A percentile compares a stretch with the other conserved stretches of the same genome.
Evolutionary conservation across 768 basidiomycete genomes (phyloP).

Genomic region (Kwoniella newhampshirensis): DNA sequence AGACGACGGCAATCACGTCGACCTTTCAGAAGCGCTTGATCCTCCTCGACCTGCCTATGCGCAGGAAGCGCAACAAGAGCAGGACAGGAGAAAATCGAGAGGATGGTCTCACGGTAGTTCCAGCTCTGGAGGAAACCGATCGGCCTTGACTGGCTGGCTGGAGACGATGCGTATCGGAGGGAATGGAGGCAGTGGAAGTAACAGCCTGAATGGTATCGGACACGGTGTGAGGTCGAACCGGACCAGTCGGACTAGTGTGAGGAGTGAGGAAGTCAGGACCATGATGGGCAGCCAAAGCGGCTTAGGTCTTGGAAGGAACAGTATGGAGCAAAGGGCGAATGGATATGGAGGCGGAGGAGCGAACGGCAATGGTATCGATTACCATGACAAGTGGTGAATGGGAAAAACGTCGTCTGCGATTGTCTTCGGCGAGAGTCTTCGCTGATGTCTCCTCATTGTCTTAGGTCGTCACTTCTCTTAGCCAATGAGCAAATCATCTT

Average conservation of each 20-base stretch:
- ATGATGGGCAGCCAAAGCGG: conserved; percentile 13
- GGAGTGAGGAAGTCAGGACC: conserved; percentile 29
- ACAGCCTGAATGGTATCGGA: neutral
- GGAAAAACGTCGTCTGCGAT: neutral
- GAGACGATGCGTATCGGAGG: conserved; percentile 36
- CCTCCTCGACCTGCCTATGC: conserved; percentile 20
- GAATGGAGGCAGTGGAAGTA: conserved; percentile 1
- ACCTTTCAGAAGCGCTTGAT: conserved; percentile 25
- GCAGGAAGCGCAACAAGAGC: neutral
- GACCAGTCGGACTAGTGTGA: conserved; percentile 27
- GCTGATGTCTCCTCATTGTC: neutral
- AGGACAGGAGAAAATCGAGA: conserved; percentile 13
- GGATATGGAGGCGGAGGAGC: too few species aligned
- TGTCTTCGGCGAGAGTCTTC: neutral
- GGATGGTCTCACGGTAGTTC: conserved; percentile 28
- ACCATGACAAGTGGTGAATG: conserved; percentile 1
- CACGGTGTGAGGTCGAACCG: conserved; percentile 24
- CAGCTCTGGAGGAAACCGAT: conserved; percentile 33
- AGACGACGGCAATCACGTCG: conserved; percentile 12
- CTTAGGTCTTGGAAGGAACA: neutral
- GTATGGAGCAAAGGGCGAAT: too few species aligned
- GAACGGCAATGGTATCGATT: too few species aligned
- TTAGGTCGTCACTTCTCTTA: conserved; percentile 37
- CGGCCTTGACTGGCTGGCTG: conserved; percentile 38
- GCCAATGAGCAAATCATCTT: conserved; percentile 43